phyloP scores from a whole-genome alignment of 768 basidiomycete genomes.

The Postia placenta region DNA sequence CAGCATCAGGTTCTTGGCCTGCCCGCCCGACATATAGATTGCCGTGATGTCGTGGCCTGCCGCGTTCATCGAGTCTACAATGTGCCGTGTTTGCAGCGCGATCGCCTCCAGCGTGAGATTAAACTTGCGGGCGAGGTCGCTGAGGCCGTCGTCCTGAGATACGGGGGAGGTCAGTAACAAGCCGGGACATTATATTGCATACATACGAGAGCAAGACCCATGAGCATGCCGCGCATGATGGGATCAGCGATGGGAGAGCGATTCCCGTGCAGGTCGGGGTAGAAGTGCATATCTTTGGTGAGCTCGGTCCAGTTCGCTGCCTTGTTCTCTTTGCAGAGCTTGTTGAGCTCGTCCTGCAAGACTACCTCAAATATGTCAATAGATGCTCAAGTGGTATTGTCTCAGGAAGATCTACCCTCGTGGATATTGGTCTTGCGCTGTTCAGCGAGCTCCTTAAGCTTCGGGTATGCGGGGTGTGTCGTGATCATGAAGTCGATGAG shows the following conservation, averaged over 20 bases:
- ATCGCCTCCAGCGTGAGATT: conserved; percentile 90
- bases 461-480: conserved; percentile 80
- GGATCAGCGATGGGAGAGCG: conserved; percentile 94
- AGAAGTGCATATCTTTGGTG: conserved; percentile 87
- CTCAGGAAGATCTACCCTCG: conserved; percentile 35
- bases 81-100: conserved; percentile 90
- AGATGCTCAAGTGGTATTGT: not conserved
- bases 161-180: too few relatives aligned
- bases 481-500: conserved; percentile 93
- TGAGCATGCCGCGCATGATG: conserved; percentile 89
- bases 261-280: conserved; percentile 95
- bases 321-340: conserved; percentile 47
- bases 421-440: conserved; percentile 55
- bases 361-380: conserved; percentile 34
- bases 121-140: conserved; percentile 86
- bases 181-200: too few relatives aligned
- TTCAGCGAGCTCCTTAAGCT: conserved; percentile 59
- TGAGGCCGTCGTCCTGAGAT: conserved; percentile 56
- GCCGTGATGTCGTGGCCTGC: conserved; percentile 76
- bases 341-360: conserved; percentile 67
- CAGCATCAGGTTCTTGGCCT: conserved; percentile 82
- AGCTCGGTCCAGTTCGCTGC: conserved; percentile 71
- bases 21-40: conserved; percentile 91
- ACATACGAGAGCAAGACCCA: conserved; percentile 74
- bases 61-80: conserved; percentile 85